Conservation (phyloP, 1,139 yeast genomes). For the Hansenula sp. region DNA sequence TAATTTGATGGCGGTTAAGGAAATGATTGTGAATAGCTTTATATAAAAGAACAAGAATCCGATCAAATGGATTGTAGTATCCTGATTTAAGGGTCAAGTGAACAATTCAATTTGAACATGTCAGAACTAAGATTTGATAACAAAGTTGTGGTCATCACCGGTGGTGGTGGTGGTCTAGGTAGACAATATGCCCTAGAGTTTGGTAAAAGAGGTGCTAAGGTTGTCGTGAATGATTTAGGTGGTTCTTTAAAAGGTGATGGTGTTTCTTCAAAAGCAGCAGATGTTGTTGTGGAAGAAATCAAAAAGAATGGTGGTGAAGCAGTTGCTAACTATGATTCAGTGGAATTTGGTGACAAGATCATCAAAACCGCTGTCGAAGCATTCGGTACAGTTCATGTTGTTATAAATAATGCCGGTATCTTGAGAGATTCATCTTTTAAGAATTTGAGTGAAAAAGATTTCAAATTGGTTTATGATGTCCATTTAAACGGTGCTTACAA, state of each 20-base stretch:
- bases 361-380: constrained; percentile 80
- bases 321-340: constrained; percentile 92
- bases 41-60: too few relatives aligned
- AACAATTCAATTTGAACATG: not conserved
- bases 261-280: constrained; percentile 73
- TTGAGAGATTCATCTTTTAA: constrained; percentile 62
- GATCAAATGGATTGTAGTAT: too few relatives aligned
- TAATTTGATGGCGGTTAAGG: too few relatives aligned
- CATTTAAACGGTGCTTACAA: constrained; percentile 88
- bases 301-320: constrained; percentile 74
- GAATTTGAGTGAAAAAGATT: constrained; percentile 81
- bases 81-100: too few relatives aligned
- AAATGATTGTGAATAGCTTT: too few relatives aligned
- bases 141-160: constrained; percentile 88
- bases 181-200: constrained; percentile 81
- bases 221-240: constrained; percentile 89
- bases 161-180: constrained; percentile 98
- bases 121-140: constrained; percentile 52
- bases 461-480: constrained; percentile 75
- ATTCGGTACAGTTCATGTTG: constrained; percentile 85
- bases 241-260: constrained; percentile 70
- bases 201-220: constrained; percentile 90
- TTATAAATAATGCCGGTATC: constrained; percentile 94
- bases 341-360: constrained; percentile 80
- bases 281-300: constrained; percentile 84